Evolutionary conservation across 2,329 filamentous ascomycete species (phyloP).

Genomic region (Leptographium radiaticola): DNA sequence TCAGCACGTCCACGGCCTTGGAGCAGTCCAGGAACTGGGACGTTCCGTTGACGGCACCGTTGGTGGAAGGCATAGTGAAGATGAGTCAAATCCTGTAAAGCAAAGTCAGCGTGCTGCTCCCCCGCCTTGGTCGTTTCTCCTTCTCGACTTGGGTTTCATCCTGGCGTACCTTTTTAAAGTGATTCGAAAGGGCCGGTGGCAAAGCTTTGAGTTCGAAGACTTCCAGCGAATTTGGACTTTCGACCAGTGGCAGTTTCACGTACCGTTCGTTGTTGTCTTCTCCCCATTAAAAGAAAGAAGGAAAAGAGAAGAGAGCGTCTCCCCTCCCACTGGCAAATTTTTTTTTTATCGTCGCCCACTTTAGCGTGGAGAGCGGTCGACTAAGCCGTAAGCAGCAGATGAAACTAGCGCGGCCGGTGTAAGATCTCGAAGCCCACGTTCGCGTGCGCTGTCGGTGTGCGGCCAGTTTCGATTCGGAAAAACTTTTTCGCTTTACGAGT

Average conservation of each 20-base stretch:
- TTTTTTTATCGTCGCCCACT: slow-evolving; percentile 11
- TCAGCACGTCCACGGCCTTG: slow-evolving; percentile 67
- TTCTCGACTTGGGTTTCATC: background rate
- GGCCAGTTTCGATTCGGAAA: too few relatives aligned
- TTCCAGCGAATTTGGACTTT: slow-evolving; percentile 13
- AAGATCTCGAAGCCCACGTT: too few relatives aligned
- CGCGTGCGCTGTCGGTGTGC: too few relatives aligned
- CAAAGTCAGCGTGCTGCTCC: background rate
- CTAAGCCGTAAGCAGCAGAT: background rate
- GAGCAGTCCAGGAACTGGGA: slow-evolving; percentile 56
- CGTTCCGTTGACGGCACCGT: slow-evolving; percentile 43
- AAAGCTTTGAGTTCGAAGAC: slow-evolving; percentile 13
- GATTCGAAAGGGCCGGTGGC: background rate
- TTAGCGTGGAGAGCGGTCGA: background rate
- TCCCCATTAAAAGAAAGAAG: slow-evolving; percentile 16
- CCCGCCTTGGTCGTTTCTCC: background rate
- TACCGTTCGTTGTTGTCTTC: slow-evolving; percentile 15
- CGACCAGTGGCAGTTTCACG: slow-evolving; percentile 13
- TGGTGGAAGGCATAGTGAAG: slow-evolving; percentile 56
- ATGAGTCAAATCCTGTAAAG: background rate
- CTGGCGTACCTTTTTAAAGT: background rate
- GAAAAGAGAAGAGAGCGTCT: slow-evolving; percentile 9
- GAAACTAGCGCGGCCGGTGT: background rate
- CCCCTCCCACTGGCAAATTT: slow-evolving; percentile 6
- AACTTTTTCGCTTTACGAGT: too few relatives aligned